Conservation (phyloP, 345 rosid species). For the Pugionium dolabratum region DNA sequence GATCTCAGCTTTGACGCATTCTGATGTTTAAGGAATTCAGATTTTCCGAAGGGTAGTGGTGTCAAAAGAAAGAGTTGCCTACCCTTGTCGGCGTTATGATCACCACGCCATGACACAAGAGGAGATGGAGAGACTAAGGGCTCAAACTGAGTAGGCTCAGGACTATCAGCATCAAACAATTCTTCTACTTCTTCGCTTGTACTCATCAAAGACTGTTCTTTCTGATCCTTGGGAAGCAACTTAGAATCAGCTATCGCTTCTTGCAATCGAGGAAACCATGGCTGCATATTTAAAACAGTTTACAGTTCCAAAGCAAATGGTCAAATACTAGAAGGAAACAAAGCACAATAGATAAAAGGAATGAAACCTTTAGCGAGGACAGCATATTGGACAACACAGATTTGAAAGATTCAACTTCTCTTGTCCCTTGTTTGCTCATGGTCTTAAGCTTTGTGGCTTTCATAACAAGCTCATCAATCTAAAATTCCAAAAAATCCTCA, state of each 20-base stretch:
- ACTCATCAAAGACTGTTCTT: slow-evolving; percentile 32
- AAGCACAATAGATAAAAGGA: not conserved
- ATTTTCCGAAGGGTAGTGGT: slow-evolving; percentile 69
- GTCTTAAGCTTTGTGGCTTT: slow-evolving; percentile 55
- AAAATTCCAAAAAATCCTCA: slow-evolving; percentile 17
- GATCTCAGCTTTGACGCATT: slow-evolving; percentile 43
- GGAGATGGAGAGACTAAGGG: slow-evolving; percentile 90
- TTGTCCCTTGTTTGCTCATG: slow-evolving; percentile 47
- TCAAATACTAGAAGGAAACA: not conserved
- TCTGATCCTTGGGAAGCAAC: slow-evolving; percentile 28
- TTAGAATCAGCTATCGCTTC: slow-evolving; percentile 41
- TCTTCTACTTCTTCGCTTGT: slow-evolving; percentile 35
- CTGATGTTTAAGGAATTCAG: slow-evolving; percentile 51
- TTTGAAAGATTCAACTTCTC: slow-evolving; percentile 62
- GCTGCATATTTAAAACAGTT: slow-evolving; percentile 52
- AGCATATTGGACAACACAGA: slow-evolving; percentile 58
- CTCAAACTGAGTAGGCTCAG: slow-evolving; percentile 50
- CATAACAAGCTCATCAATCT: slow-evolving; percentile 87
- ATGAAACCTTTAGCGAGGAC: slow-evolving; percentile 65
- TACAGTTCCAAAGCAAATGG: not conserved
- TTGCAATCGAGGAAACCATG: slow-evolving; percentile 76
- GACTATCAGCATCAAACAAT: slow-evolving; percentile 56
- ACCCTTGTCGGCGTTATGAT: slow-evolving; percentile 57
- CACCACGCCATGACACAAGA: slow-evolving; percentile 81
- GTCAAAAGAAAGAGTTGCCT: slow-evolving; percentile 82